A percentile compares a stretch with the other conserved stretches of the same genome.
Evolutionary conservation across 441 rosid species (phyloP).

Genomic region (Iberis amara): DNA sequence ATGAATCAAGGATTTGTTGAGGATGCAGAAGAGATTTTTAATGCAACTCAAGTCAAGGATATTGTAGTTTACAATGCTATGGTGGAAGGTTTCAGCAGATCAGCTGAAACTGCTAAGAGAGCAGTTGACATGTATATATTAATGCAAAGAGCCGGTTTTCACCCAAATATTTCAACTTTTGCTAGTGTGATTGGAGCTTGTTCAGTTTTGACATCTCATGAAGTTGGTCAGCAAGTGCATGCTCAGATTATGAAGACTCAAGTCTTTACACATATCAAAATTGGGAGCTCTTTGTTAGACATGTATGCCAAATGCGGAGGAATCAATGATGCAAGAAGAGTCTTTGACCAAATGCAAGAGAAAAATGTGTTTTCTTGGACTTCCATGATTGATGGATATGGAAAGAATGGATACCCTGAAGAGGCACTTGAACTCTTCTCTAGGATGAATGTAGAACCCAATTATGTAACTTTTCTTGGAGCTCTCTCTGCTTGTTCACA

Average conservation of each 20-base stretch:
- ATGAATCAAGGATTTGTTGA: slow-evolving; percentile 56
- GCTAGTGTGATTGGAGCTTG: slow-evolving; percentile 81
- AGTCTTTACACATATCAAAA: slow-evolving; percentile 43
- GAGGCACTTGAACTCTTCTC: slow-evolving; percentile 56
- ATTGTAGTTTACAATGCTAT: slow-evolving; percentile 80
- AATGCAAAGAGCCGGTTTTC: slow-evolving; percentile 55
- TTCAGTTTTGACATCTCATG: slow-evolving; percentile 53
- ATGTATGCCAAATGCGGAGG: slow-evolving; percentile 86
- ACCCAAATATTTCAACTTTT: slow-evolving; percentile 63
- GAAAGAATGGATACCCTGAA: slow-evolving; percentile 64
- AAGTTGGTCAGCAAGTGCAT: slow-evolving; percentile 70
- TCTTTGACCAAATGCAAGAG: slow-evolving; percentile 53
- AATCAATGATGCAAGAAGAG: slow-evolving; percentile 48
- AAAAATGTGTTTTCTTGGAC: slow-evolving; percentile 87
- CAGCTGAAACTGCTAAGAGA: slow-evolving; percentile 43
- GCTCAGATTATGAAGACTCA: slow-evolving; percentile 57
- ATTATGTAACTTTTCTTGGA: slow-evolving; percentile 71
- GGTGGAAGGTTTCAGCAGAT: slow-evolving; percentile 84
- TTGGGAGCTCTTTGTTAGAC: slow-evolving; percentile 82
- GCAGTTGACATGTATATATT: slow-evolving; percentile 51
- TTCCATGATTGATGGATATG: slow-evolving; percentile 87
- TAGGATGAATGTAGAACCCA: slow-evolving; percentile 55
- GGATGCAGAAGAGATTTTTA: slow-evolving; percentile 61
- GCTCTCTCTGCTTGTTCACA: slow-evolving; percentile 81
- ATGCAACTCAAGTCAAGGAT: slow-evolving; percentile 47